These are phyloP conservation scores for Perilla frutescens DNA, from an alignment of 257 asterid genomes.

Conservation along the genomic window DNA sequence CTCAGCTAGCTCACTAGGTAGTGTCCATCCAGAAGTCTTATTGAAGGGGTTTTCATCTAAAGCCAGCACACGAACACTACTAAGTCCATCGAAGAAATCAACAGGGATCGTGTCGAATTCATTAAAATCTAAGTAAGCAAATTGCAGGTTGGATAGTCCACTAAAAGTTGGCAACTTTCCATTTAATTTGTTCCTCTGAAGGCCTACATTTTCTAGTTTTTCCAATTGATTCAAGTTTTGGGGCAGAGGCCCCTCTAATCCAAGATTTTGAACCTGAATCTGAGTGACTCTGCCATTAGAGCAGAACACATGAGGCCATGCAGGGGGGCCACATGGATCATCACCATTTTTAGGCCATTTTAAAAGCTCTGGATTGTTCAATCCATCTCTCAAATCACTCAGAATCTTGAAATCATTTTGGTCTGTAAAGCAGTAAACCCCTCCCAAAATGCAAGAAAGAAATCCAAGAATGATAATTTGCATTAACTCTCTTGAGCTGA, in stretches of 20 bases:
- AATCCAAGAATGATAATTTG: conserved; percentile 42
- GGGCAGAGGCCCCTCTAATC: conserved; percentile 75
- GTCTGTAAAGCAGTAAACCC: conserved; percentile 52
- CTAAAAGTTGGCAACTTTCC: conserved; percentile 71
- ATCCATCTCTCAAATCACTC: conserved; percentile 60
- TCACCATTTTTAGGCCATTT: conserved; percentile 69
- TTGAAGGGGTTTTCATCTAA: conserved; percentile 77
- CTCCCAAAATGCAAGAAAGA: conserved; percentile 34
- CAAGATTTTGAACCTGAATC: conserved; percentile 79
- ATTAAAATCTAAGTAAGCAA: conserved; percentile 67
- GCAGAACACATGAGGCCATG: conserved; percentile 80
- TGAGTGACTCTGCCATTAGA: conserved; percentile 73
- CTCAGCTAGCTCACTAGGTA: conserved; percentile 61
- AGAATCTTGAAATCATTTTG: conserved; percentile 70
- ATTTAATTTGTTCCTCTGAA: conserved; percentile 64
- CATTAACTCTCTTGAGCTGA: conserved; percentile 35
- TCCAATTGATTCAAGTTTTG: conserved; percentile 63
- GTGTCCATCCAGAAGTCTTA: conserved; percentile 65
- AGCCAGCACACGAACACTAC: conserved; percentile 58
- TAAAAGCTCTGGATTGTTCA: conserved; percentile 68
- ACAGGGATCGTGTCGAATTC: conserved; percentile 67
- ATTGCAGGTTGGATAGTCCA: conserved; percentile 70
- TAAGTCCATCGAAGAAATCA: conserved; percentile 75
- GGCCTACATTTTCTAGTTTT: conserved; percentile 65
- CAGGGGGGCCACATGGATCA: conserved; percentile 88